Evolutionary conservation across 352 stramenopile genomes (phyloP), one percentile per base, ranked within the genome.

Genomic region (Globisporangium abappressorium): DNA sequence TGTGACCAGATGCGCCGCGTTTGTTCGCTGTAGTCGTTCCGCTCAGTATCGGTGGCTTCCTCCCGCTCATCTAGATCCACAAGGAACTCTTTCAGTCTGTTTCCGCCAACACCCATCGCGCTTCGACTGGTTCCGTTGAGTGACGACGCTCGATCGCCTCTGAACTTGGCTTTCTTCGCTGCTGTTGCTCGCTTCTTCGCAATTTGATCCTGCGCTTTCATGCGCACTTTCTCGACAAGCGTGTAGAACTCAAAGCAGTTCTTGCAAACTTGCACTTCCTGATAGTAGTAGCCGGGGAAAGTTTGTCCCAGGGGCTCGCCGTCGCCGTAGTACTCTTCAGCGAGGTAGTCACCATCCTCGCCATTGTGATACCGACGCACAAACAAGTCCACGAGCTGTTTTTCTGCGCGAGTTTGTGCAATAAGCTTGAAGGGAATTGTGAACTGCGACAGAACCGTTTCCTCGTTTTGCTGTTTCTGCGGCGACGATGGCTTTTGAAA

Each of bases 281-380:
- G 84, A 63, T 95, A 95, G 62, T 92, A 95, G 55, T 94, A 93
- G 0, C 87, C 86, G 7, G 87, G 87, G 64, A 94, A 95, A 0
- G 79, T 89, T 58, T 84, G 65, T 6, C 85, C 87, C 0, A 95
- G 78, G 0, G 84, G 81, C 51, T 95, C 85, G 24, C 84, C 82
- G 38, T 93, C 84, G 56, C 83, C 87, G 53, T 91, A 92, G 60
- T 90, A 92, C 15, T 78, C 78, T 49, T 93, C 81, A 0, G 82
- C 82, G 8, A 95, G 69, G 57, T 93, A 95, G 9, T 90, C 82
- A 3, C 85, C 84, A 56, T 91, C 81, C 71, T 95, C 87, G 2
- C 83, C 84, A 34, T 78, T 86, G 60, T 88, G 71, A 34, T 95
- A 94, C 2, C 87, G 81, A n/a, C 85, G 80, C 14, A 93, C 70